Evolutionary conservation across 495 filamentous ascomycete genomes (phyloP).

Genomic region (Neurospora sp.): DNA sequence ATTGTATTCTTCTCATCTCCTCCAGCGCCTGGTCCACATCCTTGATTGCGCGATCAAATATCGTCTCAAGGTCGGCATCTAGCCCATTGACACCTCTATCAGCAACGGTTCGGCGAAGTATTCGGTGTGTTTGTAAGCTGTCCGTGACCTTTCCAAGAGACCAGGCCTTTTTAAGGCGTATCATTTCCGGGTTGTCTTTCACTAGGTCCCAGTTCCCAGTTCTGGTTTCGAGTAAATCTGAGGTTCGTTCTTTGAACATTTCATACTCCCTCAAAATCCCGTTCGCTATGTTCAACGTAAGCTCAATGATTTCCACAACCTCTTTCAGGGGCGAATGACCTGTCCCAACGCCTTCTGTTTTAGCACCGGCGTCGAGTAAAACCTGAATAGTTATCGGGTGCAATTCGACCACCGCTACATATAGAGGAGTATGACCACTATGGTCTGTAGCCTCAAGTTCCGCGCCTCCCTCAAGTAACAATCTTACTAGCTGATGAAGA

Average conservation of each 20-base stretch:
- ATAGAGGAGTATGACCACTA: too few relatives aligned
- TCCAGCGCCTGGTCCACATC: not conserved
- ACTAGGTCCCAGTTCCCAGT: not conserved
- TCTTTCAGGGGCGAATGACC: not conserved
- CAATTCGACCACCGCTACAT: too few relatives aligned
- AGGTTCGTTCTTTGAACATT: not conserved
- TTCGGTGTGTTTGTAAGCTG: too few relatives aligned
- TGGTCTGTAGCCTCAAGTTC: not conserved
- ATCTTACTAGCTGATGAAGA: too few relatives aligned
- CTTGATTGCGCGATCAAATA: not conserved
- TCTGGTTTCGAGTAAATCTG: not conserved
- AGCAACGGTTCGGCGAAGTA: not conserved
- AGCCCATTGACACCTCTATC: not conserved
- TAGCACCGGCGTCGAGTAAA: too few relatives aligned
- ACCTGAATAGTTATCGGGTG: too few relatives aligned
- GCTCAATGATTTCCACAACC: not conserved
- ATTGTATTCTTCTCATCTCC: too few relatives aligned
- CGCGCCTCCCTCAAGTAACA: not conserved
- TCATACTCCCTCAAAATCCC: not conserved
- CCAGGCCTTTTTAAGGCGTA: rapidly evolving
- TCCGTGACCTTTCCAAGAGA: too few relatives aligned
- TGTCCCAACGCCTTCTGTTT: not conserved
- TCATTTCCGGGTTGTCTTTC: not conserved
- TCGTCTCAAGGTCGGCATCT: not conserved
- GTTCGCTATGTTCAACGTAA: not conserved